phyloP scores from a whole-genome alignment of 768 basidiomycete genomes.

The Panellus pusillus region DNA sequence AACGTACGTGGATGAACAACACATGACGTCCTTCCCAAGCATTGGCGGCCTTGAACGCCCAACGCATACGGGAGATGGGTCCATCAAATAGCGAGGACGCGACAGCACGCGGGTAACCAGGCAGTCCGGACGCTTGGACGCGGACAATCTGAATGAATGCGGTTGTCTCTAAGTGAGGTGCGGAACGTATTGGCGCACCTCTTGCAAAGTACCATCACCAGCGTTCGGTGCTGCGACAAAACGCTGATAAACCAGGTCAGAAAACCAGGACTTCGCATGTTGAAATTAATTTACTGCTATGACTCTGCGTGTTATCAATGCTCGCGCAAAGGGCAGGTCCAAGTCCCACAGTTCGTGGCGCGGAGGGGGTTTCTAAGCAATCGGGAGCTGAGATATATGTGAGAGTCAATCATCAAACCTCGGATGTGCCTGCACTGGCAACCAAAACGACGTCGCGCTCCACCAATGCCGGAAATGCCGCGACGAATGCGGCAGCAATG shows the following conservation, averaged over 20 bases:
- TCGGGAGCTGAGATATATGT: conserved; percentile 27
- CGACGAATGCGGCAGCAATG: conserved; percentile 49
- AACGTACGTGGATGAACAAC: conserved; percentile 12
- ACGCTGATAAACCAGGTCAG: background rate
- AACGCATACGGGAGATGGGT: conserved; percentile 25
- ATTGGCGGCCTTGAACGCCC: conserved; percentile 1
- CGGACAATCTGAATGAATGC: conserved; percentile 39
- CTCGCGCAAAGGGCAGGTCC: background rate
- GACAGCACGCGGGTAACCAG: conserved; percentile 47
- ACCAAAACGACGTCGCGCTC: conserved; percentile 46
- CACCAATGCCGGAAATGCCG: conserved; percentile 50
- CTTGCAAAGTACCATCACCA: background rate
- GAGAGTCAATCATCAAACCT: conserved; percentile 26
- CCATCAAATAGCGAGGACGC: conserved; percentile 50
- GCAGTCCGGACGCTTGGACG: conserved; percentile 48
- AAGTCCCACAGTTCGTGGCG: background rate
- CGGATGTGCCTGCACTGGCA: conserved; percentile 46
- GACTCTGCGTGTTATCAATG: background rate
- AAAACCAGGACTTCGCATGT: background rate
- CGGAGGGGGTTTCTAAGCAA: background rate
- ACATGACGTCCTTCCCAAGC: conserved; percentile 1
- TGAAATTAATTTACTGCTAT: background rate
- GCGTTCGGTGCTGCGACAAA: background rate
- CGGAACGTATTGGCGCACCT: conserved; percentile 41
- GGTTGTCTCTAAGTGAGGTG: conserved; percentile 34